Evolutionary conservation across 345 rosid species (phyloP).

Genomic region (Eucalyptus polyanthemos): DNA sequence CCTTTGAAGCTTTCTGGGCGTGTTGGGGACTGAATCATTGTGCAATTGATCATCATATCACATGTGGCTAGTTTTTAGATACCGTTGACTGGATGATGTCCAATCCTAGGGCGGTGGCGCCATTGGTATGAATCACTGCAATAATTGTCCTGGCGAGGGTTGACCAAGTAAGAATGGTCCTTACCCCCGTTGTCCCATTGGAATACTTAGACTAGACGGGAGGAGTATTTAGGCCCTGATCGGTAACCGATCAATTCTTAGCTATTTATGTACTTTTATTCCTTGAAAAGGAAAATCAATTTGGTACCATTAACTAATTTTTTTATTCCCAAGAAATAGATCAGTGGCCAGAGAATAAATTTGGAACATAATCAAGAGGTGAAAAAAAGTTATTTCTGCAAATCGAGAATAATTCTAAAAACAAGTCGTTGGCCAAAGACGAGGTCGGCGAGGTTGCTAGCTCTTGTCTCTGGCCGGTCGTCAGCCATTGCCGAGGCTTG

Average conservation of each 20-base stretch:
- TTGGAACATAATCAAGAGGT: too few relatives aligned
- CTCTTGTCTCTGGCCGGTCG: accelerated
- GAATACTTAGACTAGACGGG: too few relatives aligned
- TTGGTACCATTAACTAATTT: accelerated
- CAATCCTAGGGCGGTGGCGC: neutral
- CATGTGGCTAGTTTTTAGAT: neutral
- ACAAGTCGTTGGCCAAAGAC: accelerated
- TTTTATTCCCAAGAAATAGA: accelerated
- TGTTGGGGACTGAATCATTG: neutral
- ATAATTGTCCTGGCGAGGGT: neutral
- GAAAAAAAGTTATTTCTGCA: too few relatives aligned
- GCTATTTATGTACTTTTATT: too few relatives aligned
- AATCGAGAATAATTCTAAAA: too few relatives aligned
- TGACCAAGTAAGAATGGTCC: neutral
- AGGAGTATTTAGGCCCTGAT: too few relatives aligned
- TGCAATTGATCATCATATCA: neutral
- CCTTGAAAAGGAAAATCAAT: too few relatives aligned
- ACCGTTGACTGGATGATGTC: neutral
- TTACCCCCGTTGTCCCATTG: too few relatives aligned
- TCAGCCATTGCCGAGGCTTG: accelerated
- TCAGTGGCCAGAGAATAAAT: accelerated
- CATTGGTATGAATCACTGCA: neutral
- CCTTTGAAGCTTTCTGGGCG: neutral
- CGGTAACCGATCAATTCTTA: too few relatives aligned
- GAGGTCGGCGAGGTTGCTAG: accelerated